Conservation (phyloP, 768 basidiomycete genomes). For the Serendipita sp. region DNA sequence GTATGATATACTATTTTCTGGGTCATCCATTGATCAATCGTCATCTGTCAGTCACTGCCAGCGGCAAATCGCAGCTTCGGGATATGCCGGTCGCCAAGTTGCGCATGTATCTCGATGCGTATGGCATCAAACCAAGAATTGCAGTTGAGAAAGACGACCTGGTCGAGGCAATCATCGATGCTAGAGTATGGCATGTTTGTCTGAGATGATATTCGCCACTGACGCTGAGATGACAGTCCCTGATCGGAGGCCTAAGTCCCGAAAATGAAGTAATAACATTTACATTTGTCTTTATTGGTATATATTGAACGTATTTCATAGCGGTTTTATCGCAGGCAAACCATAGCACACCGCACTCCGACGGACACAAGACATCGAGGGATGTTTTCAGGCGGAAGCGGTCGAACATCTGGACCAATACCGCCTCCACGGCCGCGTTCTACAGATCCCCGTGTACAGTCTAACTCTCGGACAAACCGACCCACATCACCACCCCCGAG, state of each 20-base stretch:
- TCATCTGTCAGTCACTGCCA: conserved; percentile 44
- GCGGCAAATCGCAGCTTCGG: conserved; percentile 40
- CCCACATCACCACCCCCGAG: neutral
- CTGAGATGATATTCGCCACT: neutral
- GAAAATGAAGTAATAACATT: neutral
- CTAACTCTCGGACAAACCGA: neutral
- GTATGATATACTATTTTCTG: conserved; percentile 15
- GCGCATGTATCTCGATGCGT: conserved; percentile 53
- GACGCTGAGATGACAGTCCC: neutral
- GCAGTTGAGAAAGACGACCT: conserved; percentile 62
- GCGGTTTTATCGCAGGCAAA: conserved; percentile 3
- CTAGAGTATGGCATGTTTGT: conserved; percentile 27
- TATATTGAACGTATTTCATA: neutral
- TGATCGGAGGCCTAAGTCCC: neutral
- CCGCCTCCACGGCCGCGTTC: neutral
- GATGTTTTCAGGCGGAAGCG: neutral
- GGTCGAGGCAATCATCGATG: conserved; percentile 42
- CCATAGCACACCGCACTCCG: neutral
- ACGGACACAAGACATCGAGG: neutral
- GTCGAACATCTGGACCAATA: neutral
- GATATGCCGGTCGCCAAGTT: conserved; percentile 41
- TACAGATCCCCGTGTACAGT: neutral
- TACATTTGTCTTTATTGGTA: neutral
- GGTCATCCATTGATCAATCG: neutral
- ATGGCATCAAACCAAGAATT: conserved; percentile 44